Percentiles rank a stretch among this genome's conserved stretches.
phyloP scores from a whole-genome alignment of 305 asterid species.

The Galium porrigens region DNA sequence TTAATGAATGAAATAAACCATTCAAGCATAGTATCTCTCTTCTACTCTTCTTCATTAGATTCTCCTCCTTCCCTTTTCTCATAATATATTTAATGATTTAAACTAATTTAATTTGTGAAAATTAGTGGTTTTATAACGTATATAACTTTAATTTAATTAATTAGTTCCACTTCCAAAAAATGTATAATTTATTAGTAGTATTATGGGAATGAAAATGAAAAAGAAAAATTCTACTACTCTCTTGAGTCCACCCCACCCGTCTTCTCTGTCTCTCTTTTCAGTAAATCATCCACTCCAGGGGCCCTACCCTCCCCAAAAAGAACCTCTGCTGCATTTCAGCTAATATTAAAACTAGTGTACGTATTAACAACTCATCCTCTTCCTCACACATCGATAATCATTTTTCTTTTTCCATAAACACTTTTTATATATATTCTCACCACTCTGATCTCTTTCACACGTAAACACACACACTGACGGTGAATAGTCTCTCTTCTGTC shows the following conservation, averaged over 20 bases:
- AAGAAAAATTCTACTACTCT: background rate
- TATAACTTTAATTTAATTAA: no score
- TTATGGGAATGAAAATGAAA: no score
- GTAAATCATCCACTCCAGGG: constrained; percentile 7
- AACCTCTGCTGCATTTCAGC: constrained; percentile 8
- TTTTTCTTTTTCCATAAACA: background rate
- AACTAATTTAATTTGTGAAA: no score
- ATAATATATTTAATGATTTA: no score
- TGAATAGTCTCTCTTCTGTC: constrained; percentile 4
- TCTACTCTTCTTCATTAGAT: no score
- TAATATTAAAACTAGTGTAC: no score
- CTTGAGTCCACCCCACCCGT: constrained; percentile 6
- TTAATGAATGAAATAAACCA: no score
- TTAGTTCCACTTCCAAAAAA: background rate
- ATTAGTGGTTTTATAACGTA: no score
- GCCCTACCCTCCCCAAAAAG: background rate
- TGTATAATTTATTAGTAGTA: no score
- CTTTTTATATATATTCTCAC: background rate
- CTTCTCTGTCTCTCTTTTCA: constrained; percentile 8
- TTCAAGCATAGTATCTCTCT: no score
- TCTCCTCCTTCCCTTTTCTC: no score
- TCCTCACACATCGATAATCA: constrained; percentile 2
- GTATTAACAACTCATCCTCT: background rate
- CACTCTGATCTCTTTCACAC: background rate
- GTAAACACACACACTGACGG: constrained; percentile 8